These are phyloP conservation scores for Wickerhamia fluorescens DNA, from an alignment of 805 yeast genomes.

Conservation along the genomic window DNA sequence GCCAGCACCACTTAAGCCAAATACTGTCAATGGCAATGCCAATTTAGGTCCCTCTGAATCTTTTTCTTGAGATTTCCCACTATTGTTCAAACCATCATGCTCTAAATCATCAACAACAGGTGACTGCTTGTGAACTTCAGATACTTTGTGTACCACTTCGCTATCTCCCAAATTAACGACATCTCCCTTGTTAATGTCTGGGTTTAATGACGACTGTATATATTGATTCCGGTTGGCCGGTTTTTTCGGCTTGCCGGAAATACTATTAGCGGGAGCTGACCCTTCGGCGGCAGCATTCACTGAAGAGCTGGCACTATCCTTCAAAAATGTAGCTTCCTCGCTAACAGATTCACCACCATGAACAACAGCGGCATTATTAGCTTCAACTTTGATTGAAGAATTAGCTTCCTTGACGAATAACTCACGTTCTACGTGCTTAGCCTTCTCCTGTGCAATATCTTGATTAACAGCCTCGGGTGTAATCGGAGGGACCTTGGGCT, in stretches of 20 bases:
- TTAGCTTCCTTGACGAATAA: slow-evolving; percentile 26
- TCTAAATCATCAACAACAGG: slow-evolving; percentile 32
- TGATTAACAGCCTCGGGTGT: slow-evolving; percentile 43
- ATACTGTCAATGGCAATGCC: slow-evolving; percentile 17
- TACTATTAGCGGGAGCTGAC: too few species aligned
- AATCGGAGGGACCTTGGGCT: slow-evolving; percentile 39
- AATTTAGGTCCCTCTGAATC: slow-evolving; percentile 1
- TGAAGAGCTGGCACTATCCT: slow-evolving; percentile 31
- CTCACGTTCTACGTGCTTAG: slow-evolving; percentile 31
- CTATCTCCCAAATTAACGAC: slow-evolving; percentile 30
- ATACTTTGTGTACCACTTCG: slow-evolving; percentile 29
- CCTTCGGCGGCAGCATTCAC: slow-evolving; percentile 12
- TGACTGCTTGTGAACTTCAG: slow-evolving; percentile 21
- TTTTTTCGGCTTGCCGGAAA: too few species aligned
- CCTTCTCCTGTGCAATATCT: slow-evolving; percentile 39
- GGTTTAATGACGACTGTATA: slow-evolving; percentile 35
- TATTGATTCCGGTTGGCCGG: slow-evolving; percentile 34
- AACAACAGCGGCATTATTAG: slow-evolving; percentile 32
- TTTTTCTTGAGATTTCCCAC: slow-evolving; percentile 2
- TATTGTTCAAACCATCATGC: slow-evolving; percentile 19
- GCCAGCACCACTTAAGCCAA: slow-evolving; percentile 26
- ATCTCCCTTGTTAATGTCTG: slow-evolving; percentile 30
- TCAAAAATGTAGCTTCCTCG: too few species aligned
- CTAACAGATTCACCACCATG: slow-evolving; percentile 39
- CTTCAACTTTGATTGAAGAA: slow-evolving; percentile 37